Base-by-base conservation (phyloP, 78 protist species). In the Mastigamoeba balamuthi region DNA sequence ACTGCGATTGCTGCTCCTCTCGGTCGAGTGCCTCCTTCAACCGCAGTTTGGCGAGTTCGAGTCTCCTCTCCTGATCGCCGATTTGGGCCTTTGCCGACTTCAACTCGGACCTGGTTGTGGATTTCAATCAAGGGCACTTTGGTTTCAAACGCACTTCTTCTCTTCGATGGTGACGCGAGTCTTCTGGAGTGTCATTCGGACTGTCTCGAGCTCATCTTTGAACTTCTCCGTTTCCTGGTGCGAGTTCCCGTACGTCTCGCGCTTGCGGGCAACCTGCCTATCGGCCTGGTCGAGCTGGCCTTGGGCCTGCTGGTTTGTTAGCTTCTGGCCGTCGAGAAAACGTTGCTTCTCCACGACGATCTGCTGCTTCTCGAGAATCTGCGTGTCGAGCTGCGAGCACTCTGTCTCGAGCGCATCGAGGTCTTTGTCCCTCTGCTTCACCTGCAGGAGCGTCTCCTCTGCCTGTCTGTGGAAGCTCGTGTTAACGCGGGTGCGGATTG, bases 401-500 rank as follows among this genome's bases (percentile, higher is more conserved):
- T 52, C 0, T 25, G 74, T 74, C 8, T 8, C 65, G 0, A 69
- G 66, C 0, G 39, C 72, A 9, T 6, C 10, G 37, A 85, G 74
- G 64, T 35, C 75, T 9, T 41, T 53, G 78, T 85, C 90, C 2
- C 85, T 72, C 29, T 58, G 0, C 58, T 75, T 72, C 86, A 85
- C 75, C 37, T 82, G 68, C 29, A 25, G 5, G 2, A 88, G 48
- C 29, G 89, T 76, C 33, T 40, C 76, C 69, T 83, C 90, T 81
- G 83, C 79, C 78, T 85, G 91, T 4, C 0, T 6, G n/a, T n/a
- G n/a, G n/a, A n/a, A n/a, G n/a, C n/a, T n/a, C n/a, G n/a, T n/a
- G n/a, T n/a, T n/a, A n/a, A n/a, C n/a, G n/a, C n/a, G n/a, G n/a
- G n/a, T n/a, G n/a, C n/a, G n/a, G n/a, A n/a, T n/a, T n/a, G n/a